Conservation (phyloP, 1,139 yeast genomes). For the Debaryomyces subglobosus region DNA sequence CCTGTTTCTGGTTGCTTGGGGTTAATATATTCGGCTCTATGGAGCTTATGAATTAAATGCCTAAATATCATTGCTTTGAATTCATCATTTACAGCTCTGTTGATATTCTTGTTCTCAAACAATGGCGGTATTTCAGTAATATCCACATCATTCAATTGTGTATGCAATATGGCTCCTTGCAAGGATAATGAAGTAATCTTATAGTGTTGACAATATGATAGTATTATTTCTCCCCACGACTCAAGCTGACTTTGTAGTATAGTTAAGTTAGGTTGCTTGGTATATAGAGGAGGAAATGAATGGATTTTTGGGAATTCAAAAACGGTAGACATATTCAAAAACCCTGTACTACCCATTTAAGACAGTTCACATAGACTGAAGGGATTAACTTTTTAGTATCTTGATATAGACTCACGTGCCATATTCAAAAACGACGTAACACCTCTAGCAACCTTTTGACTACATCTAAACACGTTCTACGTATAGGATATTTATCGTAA, state of each 20-base stretch:
- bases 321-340: slow-evolving; percentile 7
- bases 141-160: slow-evolving; percentile 29
- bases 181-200: slow-evolving; percentile 45
- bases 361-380: background rate
- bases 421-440: background rate
- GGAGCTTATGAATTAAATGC: slow-evolving; percentile 56
- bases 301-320: slow-evolving; percentile 70
- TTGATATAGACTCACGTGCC: background rate
- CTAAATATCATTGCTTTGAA: slow-evolving; percentile 59
- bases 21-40: slow-evolving; percentile 55
- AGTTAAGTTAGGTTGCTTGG: slow-evolving; percentile 82
- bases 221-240: slow-evolving; percentile 45
- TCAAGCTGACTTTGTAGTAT: slow-evolving; percentile 74
- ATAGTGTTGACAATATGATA: slow-evolving; percentile 62
- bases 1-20: slow-evolving; percentile 46
- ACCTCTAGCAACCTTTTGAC: background rate
- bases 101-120: slow-evolving; percentile 53
- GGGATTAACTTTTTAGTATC: background rate
- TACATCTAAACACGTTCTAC: background rate
- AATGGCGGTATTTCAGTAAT: slow-evolving; percentile 33
- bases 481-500: slow-evolving; percentile 2
- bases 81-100: slow-evolving; percentile 56
- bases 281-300: slow-evolving; percentile 89
- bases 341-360: background rate
- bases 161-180: slow-evolving; percentile 30